Base-by-base conservation (phyloP, 2,329 filamentous ascomycete species). In the Pyrenochaeta sp. region DNA sequence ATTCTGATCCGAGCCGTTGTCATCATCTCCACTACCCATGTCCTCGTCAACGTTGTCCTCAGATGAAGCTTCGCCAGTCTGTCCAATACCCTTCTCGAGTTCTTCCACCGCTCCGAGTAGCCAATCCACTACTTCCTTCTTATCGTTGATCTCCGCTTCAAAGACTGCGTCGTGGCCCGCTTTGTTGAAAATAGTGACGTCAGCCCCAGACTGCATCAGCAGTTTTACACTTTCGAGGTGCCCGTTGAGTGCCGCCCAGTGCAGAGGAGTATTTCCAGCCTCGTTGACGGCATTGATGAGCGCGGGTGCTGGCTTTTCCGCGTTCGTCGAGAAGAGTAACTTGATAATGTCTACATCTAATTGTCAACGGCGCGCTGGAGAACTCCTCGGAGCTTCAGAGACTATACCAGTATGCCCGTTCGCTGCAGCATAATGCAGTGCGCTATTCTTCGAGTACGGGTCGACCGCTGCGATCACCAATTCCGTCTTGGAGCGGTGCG, bases 201-300 rank as follows among this genome's bases (percentile, higher is more conserved):
- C 89, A 1, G 92, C 92, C 2, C 92, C 92, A 2, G 86, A 81
- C 39, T 87, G 86, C 1, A 97, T 82, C 11, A 99, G 83, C 0
- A 87, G 78, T 79, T 93, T 90, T 6, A 97, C 91, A 3, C 87
- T 85, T 5, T 88, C 85, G 2, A 98, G 79, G 68, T 97, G 93
- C 1, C 93, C 93, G 49, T 96, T 95, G 49, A 97, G 80, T 0
- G 92, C 90, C 0, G 94, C 94, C 93, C 93, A 98, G 78, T 99
- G 95, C 52, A 99, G 81, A 0, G 92, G 86, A 0, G 94, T 97
- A 79, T 97, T 98, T 39, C 92, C 93, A 40, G 90, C 89, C 57
- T 87, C 81, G 70, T 99, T 99, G 56, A 85, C 82, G 2, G 83
- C 80, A 65, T 92, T 89, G 20, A 92, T 75, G 62, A 88, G 86